phyloP scores from a whole-genome alignment of 2,329 filamentous ascomycete genomes.

The Sporothrix pallida region DNA sequence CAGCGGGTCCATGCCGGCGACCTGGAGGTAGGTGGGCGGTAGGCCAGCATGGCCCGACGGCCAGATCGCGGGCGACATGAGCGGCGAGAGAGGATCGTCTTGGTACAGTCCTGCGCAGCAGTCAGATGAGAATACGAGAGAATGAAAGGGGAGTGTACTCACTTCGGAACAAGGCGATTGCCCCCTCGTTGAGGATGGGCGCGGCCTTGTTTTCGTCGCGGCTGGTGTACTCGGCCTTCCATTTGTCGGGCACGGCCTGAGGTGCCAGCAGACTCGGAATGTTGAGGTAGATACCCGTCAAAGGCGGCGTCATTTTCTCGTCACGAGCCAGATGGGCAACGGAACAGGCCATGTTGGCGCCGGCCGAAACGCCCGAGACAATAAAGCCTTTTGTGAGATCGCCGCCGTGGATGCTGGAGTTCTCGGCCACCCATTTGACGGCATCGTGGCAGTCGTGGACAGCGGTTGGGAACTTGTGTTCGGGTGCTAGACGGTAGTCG shows the following conservation, averaged over 20 bases:
- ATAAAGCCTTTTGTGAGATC: not conserved
- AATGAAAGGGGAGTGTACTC: too few relatives aligned
- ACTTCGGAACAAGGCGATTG: not conserved
- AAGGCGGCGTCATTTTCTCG: not conserved
- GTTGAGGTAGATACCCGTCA: not conserved
- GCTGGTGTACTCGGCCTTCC: not conserved
- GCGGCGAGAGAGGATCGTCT: not conserved
- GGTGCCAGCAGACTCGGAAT: not conserved
- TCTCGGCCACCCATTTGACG: not conserved
- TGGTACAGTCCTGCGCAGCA: not conserved
- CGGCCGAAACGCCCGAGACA: not conserved
- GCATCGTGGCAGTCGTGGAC: not conserved
- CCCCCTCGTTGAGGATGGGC: not conserved
- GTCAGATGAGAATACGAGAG: too few relatives aligned
- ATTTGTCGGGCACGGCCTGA: not conserved
- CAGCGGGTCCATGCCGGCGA: slow-evolving; percentile 18
- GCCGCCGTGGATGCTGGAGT: not conserved
- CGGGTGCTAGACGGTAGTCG: not conserved
- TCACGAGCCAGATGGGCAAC: not conserved
- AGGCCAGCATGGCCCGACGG: not conserved
- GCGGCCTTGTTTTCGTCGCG: not conserved
- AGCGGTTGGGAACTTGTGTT: not conserved
- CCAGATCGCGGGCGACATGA: not conserved
- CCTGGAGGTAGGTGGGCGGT: slow-evolving; percentile 11
- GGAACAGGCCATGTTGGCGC: not conserved